Evolutionary conservation across 2,329 filamentous ascomycete genomes (phyloP), one percentile per base, ranked within the genome.

Genomic region (Neonectria sp.): DNA sequence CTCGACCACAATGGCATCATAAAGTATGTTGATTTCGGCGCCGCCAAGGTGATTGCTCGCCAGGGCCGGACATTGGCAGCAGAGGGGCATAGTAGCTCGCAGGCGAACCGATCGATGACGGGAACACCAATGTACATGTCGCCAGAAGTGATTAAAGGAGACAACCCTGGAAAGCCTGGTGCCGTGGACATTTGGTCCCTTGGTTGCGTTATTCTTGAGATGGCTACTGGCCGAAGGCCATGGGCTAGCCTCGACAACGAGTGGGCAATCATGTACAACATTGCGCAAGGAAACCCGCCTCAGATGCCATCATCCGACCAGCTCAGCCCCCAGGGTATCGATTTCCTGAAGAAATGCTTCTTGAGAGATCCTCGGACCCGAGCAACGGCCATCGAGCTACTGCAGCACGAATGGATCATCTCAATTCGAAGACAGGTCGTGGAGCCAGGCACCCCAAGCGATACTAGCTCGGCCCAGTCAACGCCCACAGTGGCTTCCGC

Each of bases 91-190:
- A 86, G 88, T 24, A 86, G 88, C 43, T 84, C 87, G 31, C 86
- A 89, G 75, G 88, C 92, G 55, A 95, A 97, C 81, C 93, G 95
- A 78, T 96, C 93, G 40, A 98, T 98, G 91, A 97, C 95, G 24
- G 96, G 96, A 73, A 99, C 96, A 12, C 96, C 96, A 3, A 99
- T 99, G 96, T 99, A 99, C 86, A 99, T 99, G 96, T 98, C 96
- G 7, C 96, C 96, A 6, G 96, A 99, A 84, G 94, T 98, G 46
- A 98, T 99, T 84, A 97, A 95, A 77, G 96, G 96, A 63, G 92
- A 95, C 71, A 91, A 91, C 78, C 85, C 91, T 13, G 93, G 93
- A 61, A 92, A 93, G 71, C 92, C 95, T 65, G 95, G 95, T 45
- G 92, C 95, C 3, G 94, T 97, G 51, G 95, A 99, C 78, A 91